Evolutionary conservation across 176 grass and related monocot genomes (phyloP).

Genomic region (Eragrostis curvula): DNA sequence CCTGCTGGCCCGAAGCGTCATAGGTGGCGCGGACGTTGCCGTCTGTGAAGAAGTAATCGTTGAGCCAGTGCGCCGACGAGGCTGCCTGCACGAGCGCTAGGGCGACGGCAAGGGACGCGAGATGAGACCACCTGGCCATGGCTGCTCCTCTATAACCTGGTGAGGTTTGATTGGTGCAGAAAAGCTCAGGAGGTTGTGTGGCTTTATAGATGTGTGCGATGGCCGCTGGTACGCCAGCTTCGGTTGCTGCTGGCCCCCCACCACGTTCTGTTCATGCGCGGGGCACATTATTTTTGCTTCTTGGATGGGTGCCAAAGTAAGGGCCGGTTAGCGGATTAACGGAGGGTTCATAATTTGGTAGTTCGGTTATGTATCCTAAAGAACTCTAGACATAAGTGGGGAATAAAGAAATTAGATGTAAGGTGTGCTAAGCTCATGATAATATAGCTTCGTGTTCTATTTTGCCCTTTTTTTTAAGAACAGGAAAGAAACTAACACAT

Average conservation of each 20-base stretch:
- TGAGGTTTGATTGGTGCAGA: background rate
- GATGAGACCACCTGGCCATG: constrained; percentile 28
- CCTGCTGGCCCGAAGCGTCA: constrained; percentile 13
- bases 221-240: background rate
- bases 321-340: background rate
- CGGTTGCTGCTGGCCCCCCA: background rate
- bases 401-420: background rate
- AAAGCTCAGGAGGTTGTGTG: background rate
- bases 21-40: constrained; percentile 21
- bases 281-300: background rate
- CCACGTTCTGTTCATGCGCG: background rate
- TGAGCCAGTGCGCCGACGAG: constrained; percentile 22
- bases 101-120: background rate
- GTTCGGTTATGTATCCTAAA: background rate
- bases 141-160: background rate
- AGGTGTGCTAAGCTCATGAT: background rate
- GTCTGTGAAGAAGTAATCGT: constrained; percentile 31
- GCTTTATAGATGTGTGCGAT: constrained; percentile 16
- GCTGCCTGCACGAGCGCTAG: background rate
- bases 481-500: background rate
- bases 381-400: background rate
- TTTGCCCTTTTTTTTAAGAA: background rate
- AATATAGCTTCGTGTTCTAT: background rate
- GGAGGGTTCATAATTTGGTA: background rate
- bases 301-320: background rate